Conservation (phyloP, 2,329 filamentous ascomycete species). For the Ceratocystis papillata region DNA sequence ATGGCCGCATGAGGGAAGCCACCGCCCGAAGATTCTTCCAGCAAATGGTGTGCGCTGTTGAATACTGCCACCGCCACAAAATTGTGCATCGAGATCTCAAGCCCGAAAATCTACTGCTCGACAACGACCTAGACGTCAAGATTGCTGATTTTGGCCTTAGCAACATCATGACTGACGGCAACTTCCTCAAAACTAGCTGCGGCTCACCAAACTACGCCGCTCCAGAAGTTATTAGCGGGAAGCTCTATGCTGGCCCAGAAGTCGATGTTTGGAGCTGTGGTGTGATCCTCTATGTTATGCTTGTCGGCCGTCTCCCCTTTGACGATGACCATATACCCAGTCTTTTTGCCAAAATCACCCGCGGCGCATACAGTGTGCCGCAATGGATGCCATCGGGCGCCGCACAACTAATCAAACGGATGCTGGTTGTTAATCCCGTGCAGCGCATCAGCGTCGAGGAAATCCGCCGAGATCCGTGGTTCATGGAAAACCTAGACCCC, state of each 20-base stretch:
- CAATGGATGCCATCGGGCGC: slow-evolving; percentile 83
- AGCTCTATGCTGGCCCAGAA: slow-evolving; percentile 92
- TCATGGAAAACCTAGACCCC: slow-evolving; percentile 69
- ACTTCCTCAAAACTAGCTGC: slow-evolving; percentile 97
- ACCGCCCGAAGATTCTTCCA: slow-evolving; percentile 98
- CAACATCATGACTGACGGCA: slow-evolving; percentile 99
- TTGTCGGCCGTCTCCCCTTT: slow-evolving; percentile 78
- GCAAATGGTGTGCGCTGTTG: slow-evolving; percentile 96
- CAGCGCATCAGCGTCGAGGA: slow-evolving; percentile 89
- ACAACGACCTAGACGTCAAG: slow-evolving; percentile 94
- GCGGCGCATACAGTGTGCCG: slow-evolving; percentile 85
- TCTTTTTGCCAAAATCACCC: slow-evolving; percentile 93
- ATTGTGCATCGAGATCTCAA: slow-evolving; percentile 97
- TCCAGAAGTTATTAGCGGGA: slow-evolving; percentile 94
- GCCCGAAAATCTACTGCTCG: slow-evolving; percentile 89
- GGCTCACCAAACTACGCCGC: slow-evolving; percentile 97
- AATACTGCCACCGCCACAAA: slow-evolving; percentile 98
- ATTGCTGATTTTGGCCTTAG: slow-evolving; percentile 97
- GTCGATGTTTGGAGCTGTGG: slow-evolving; percentile 98
- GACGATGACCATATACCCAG: slow-evolving; percentile 98
- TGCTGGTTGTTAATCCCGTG: slow-evolving; percentile 91
- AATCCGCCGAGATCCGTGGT: slow-evolving; percentile 90
- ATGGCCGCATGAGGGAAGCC: slow-evolving; percentile 80
- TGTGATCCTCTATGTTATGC: slow-evolving; percentile 75
- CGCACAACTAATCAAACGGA: slow-evolving; percentile 70